Conservation (phyloP, 2,329 filamentous ascomycete species). For the Bisporella sp. region DNA sequence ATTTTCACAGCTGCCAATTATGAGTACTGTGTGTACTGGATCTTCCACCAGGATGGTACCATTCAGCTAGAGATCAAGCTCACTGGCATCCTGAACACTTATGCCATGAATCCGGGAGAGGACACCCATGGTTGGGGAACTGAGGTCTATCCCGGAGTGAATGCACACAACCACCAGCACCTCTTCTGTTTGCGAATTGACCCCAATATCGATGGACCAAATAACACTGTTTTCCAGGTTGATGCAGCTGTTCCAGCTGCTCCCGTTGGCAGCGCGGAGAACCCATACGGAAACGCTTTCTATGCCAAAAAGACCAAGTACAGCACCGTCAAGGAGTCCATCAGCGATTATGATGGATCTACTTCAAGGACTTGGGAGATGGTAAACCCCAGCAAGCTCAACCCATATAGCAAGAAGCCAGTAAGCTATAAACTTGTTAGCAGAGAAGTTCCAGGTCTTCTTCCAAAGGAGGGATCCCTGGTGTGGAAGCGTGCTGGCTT, state of each 20-base stretch:
- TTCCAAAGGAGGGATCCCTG: slow-evolving; percentile 74
- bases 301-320: slow-evolving; percentile 79
- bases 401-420: slow-evolving; percentile 80
- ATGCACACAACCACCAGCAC: slow-evolving; percentile 94
- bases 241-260: slow-evolving; percentile 67
- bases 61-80: slow-evolving; percentile 89
- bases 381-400: slow-evolving; percentile 73
- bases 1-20: slow-evolving; percentile 96
- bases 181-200: slow-evolving; percentile 87
- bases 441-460: slow-evolving; percentile 68
- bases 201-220: slow-evolving; percentile 76
- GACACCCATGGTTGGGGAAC: slow-evolving; percentile 85
- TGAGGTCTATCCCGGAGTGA: slow-evolving; percentile 82
- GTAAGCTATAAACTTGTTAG: slow-evolving; percentile 85
- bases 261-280: slow-evolving; percentile 72
- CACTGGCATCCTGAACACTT: slow-evolving; percentile 90
- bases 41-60: slow-evolving; percentile 87
- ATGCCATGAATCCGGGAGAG: slow-evolving; percentile 71
- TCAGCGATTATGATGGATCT: slow-evolving; percentile 73
- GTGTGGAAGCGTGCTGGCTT: slow-evolving; percentile 59
- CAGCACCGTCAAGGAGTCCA: slow-evolving; percentile 58
- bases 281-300: slow-evolving; percentile 87
- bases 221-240: slow-evolving; percentile 79
- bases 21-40: slow-evolving; percentile 85
- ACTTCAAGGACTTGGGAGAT: slow-evolving; percentile 88